phyloP scores from a whole-genome alignment of 352 stramenopile genomes.

The Plasmopara halstedii region DNA sequence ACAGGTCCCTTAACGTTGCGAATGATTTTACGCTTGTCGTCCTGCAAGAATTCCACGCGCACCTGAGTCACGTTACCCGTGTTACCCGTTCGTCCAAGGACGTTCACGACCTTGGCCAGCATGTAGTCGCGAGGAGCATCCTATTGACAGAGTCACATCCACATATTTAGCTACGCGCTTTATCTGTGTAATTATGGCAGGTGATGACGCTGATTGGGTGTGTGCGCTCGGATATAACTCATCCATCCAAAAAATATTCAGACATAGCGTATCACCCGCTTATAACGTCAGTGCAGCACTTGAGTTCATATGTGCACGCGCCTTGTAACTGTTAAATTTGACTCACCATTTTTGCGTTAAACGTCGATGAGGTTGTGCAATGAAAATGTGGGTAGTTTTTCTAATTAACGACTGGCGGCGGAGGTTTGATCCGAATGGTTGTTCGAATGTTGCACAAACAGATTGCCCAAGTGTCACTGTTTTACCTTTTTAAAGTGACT shows the following conservation, averaged over 20 bases:
- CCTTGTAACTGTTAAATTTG: background rate
- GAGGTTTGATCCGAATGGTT: slow-evolving; percentile 3
- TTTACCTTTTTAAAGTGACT: background rate
- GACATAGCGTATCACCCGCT: slow-evolving; percentile 3
- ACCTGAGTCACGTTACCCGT: slow-evolving; percentile 99
- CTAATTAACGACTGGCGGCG: slow-evolving; percentile 4
- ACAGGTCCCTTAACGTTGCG: slow-evolving; percentile 99
- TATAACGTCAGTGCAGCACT: background rate
- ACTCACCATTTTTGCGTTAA: slow-evolving; percentile 72
- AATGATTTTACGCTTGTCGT: slow-evolving; percentile 98
- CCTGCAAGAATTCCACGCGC: slow-evolving; percentile 99
- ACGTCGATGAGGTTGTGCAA: slow-evolving; percentile 83
- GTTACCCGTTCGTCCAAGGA: slow-evolving; percentile 99
- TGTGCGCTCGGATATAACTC: no score
- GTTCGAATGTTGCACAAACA: slow-evolving; percentile 2
- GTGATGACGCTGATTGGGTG: background rate
- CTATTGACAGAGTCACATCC: slow-evolving; percentile 12
- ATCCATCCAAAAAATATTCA: slow-evolving; percentile 6
- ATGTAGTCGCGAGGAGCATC: slow-evolving; percentile 90
- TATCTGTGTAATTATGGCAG: background rate
- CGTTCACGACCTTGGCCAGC: slow-evolving; percentile 97
- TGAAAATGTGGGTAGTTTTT: slow-evolving; percentile 7
- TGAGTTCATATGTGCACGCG: background rate
- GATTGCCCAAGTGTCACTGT: slow-evolving; percentile 1
- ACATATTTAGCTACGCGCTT: background rate